Evolutionary conservation across 176 grass and related monocot species (phyloP), one percentile per base, ranked within the genome.

Genomic region (Oryza australiensis): DNA sequence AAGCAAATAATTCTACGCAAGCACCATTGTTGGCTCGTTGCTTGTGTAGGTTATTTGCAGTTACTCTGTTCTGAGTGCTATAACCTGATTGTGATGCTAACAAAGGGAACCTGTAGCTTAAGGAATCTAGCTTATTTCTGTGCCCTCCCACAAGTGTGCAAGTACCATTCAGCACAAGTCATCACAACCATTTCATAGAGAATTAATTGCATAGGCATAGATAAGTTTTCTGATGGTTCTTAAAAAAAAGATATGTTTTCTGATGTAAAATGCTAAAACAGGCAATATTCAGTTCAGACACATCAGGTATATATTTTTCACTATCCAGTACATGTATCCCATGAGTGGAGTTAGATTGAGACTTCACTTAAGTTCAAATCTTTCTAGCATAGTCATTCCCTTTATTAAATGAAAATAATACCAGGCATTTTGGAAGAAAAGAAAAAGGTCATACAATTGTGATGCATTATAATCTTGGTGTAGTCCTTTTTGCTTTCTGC

Each of bases 401-500:
- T 26, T 74, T 57, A 80, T 83, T 16, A n/a, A 62, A 68, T 80
- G 49, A 62, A 75, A 84, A 80, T 26, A 79, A 67, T 53, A 69
- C 14, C 16, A 62, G 16, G 45, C n/a, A 59, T 70, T 35, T 85
- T 45, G 45, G 20, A 51, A 41, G 32, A 60, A 37, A 37, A 37
- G 35, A 37, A 34, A 46, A 37, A 62, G 41, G 73, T 34, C 89
- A 67, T 91, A 91, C 89, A 91, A 38, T 91, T 84, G 85, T 9
- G 43, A 83, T 26, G 3, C 74, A 70, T 92, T 82, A 73, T 90
- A 95, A 80, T 84, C 77, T 59, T 34, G 75, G 26, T 80, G 87
- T 64, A 95, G 43, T 51, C 84, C n/a, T 85, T 72, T 72, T 57
- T 65, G 78, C 38, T 73, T 45, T 80, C 76, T 7, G 57, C 83